A percentile compares a stretch with the other conserved stretches of the same genome.
Evolutionary conservation across 2,329 filamentous ascomycete genomes (phyloP).

Genomic region (Fusarium solani-melongenae): DNA sequence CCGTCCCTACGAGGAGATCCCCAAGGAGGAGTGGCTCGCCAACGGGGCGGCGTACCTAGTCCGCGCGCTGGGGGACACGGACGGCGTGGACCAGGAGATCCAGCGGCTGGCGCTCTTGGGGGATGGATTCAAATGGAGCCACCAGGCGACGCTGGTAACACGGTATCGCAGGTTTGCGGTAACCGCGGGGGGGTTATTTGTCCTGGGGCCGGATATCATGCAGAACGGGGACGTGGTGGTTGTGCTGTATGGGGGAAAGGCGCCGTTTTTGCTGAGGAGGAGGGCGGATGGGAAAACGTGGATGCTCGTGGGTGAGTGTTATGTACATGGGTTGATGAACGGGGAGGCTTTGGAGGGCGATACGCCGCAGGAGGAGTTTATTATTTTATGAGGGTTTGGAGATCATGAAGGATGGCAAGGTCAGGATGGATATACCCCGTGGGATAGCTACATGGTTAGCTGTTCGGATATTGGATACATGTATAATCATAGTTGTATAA

Average conservation of each 20-base stretch:
- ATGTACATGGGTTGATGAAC: conserved; percentile 52
- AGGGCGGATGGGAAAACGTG: conserved; percentile 27
- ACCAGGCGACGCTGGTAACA: conserved; percentile 50
- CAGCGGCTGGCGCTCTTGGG: conserved; percentile 41
- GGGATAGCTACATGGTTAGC: background rate
- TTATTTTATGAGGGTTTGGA: conserved; percentile 37
- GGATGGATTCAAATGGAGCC: conserved; percentile 50
- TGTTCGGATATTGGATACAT: background rate
- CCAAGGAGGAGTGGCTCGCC: conserved; percentile 44
- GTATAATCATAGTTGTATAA: background rate
- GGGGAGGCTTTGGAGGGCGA: conserved; percentile 45
- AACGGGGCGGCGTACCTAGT: conserved; percentile 48
- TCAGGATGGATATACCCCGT: background rate
- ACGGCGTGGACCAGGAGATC: conserved; percentile 35
- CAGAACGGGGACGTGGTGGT: conserved; percentile 45
- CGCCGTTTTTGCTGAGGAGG: conserved; percentile 47
- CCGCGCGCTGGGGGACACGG: conserved; percentile 24
- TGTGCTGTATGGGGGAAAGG: conserved; percentile 48
- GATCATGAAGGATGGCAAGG: conserved; percentile 6
- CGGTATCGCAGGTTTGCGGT: conserved; percentile 48
- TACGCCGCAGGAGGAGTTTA: conserved; percentile 45
- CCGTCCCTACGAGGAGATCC: conserved; percentile 39
- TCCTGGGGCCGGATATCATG: conserved; percentile 48
- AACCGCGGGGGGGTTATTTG: conserved; percentile 46
- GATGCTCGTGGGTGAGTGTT: conserved; percentile 50